Conservation (phyloP, 2,329 filamentous ascomycete genomes). For the Apiospora marii region DNA sequence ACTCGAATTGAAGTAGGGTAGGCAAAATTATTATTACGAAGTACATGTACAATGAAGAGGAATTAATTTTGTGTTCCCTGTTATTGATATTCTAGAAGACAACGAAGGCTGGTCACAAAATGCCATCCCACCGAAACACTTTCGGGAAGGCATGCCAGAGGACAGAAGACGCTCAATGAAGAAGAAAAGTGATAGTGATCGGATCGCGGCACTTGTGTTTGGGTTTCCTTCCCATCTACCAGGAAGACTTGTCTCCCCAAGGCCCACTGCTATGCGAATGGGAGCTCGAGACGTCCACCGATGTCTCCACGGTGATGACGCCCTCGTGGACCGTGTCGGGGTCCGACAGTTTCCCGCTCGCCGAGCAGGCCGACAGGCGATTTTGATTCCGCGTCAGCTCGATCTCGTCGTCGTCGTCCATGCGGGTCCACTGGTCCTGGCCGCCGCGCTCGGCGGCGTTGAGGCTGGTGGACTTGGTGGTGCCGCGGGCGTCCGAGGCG, state of each 20-base stretch:
- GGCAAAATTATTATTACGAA: too few species aligned
- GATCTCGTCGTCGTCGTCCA: conserved; percentile 24
- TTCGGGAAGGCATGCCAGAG: too few species aligned
- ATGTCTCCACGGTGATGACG: background rate
- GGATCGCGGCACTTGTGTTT: too few species aligned
- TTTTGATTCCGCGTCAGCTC: conserved; percentile 19
- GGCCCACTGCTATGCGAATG: background rate
- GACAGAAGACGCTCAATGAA: too few species aligned
- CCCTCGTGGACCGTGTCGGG: background rate
- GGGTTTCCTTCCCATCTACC: background rate
- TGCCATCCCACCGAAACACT: too few species aligned
- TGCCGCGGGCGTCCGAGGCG: background rate
- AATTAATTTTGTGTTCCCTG: too few species aligned
- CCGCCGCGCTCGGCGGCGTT: background rate
- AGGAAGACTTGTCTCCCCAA: background rate
- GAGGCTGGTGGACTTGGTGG: background rate
- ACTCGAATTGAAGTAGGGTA: too few species aligned
- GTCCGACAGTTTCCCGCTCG: background rate
- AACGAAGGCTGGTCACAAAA: too few species aligned
- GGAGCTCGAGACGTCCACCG: conserved; percentile 11
- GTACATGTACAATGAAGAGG: too few species aligned
- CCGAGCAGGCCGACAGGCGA: background rate
- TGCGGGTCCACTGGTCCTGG: background rate
- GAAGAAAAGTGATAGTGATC: too few species aligned
- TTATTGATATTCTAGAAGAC: too few species aligned